Base-by-base conservation (phyloP, 2,329 filamentous ascomycete genomes). In the Cercospora zeae-maydis region DNA sequence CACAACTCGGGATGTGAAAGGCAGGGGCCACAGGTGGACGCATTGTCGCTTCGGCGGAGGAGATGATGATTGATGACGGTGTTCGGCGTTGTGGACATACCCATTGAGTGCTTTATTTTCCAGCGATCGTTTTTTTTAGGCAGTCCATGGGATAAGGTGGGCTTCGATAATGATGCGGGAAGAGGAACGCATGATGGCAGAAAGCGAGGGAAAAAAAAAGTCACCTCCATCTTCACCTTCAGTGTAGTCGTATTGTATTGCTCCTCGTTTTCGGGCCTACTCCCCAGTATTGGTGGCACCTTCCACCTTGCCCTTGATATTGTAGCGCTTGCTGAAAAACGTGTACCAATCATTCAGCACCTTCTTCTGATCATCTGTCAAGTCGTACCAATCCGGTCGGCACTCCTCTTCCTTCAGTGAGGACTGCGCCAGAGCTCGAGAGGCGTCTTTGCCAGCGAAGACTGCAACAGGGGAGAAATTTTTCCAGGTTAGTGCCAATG, bases 241-340 rank as follows among this genome's bases (percentile, higher is more conserved):
- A 21, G 3, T 1, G 3, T 2, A 24, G 10, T 45, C 10, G 9
- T 11, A 19, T 16, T 45, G 16, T 45, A 16, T 45, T 30, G 6
- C 33, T 37, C 14, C 11, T 27, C 24, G 24, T 27, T 27, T 27
- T 24, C 21, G 7, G n/a, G 10, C 36, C 31, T 61, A 47, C 57
- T 66, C 64, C 37, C 67, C 66, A 30, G 66, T 69, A 63, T 75
- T 75, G 53, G 69, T 69, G 1, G 74, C 72, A 14, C 73, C 73
- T 60, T 74, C 73, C 11, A 78, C 76, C 61, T 73, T 74, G 58
- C 91, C 92, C 52, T 96, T 87, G 57, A 98, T 85, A 72, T 96
- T 98, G 80, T 99, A 99, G 62, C 95, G 84, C 81, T 98, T 99
- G 69, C 89, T 91, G 78, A 99, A 99, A 79, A 96, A 99, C 1